These are phyloP conservation scores for Mucor circinelloides DNA, from an alignment of 371 early-diverging fungal genomes.

Conservation along the genomic window DNA sequence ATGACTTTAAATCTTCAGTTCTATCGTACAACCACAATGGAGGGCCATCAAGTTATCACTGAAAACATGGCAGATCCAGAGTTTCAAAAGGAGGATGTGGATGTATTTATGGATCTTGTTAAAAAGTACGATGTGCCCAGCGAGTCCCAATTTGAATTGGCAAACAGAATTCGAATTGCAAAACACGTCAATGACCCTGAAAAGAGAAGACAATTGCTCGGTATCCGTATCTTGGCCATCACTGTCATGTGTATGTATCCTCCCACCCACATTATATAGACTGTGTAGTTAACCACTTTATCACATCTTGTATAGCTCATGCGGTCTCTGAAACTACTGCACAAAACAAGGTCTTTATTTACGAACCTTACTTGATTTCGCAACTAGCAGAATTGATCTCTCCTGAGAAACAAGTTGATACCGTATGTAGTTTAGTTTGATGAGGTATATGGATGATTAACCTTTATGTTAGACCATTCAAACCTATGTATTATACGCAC, in stretches of 20 bases:
- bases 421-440: constrained; percentile 42
- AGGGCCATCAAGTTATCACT: constrained; percentile 28
- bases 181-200: constrained; percentile 54
- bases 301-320: constrained; percentile 40
- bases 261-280: not conserved
- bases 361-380: constrained; percentile 85
- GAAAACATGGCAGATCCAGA: constrained; percentile 8
- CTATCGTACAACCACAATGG: constrained; percentile 52
- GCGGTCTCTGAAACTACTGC: constrained; percentile 71
- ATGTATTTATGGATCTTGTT: constrained; percentile 49
- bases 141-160: constrained; percentile 76
- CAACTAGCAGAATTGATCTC: constrained; percentile 78
- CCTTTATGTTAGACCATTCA: constrained; percentile 59
- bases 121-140: constrained; percentile 72
- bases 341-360: constrained; percentile 78
- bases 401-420: constrained; percentile 57
- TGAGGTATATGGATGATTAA: not conserved
- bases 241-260: constrained; percentile 68
- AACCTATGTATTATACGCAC: constrained; percentile 75
- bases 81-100: constrained; percentile 33
- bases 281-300: not conserved
- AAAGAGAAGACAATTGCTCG: constrained; percentile 60
- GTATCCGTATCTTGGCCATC: constrained; percentile 79
- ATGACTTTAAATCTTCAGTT: constrained; percentile 61
- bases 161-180: constrained; percentile 80